phyloP scores from a whole-genome alignment of 2,329 filamentous ascomycete genomes.

The Paraconiothyrium brasiliense region DNA sequence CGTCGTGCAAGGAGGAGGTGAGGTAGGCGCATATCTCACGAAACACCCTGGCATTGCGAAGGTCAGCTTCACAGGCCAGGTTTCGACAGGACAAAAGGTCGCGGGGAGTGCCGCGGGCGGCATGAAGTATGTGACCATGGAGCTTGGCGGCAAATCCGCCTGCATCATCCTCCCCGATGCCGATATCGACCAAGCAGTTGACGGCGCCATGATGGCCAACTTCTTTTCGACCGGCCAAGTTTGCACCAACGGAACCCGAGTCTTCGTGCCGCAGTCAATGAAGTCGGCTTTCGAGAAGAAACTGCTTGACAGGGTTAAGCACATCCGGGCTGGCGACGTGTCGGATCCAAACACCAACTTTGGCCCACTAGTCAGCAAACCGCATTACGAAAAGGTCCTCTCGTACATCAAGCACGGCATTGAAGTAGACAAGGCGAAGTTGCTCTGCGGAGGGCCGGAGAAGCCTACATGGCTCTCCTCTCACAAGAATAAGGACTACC shows the following conservation, averaged over 20 bases:
- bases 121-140: conserved; percentile 94
- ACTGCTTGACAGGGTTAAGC: conserved; percentile 74
- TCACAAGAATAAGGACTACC: conserved; percentile 51
- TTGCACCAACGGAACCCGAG: conserved; percentile 90
- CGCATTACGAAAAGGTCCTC: conserved; percentile 81
- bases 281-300: conserved; percentile 73
- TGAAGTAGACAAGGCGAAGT: conserved; percentile 74
- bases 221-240: conserved; percentile 93
- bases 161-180: conserved; percentile 83
- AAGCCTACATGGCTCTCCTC: conserved; percentile 61
- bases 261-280: conserved; percentile 77
- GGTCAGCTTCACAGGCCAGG: conserved; percentile 90
- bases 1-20: conserved; percentile 81
- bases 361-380: conserved; percentile 79
- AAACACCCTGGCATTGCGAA: conserved; percentile 78
- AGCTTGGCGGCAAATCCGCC: conserved; percentile 87
- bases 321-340: conserved; percentile 76
- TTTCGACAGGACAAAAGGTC: conserved; percentile 83
- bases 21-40: conserved; percentile 79
- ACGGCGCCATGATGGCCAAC: conserved; percentile 92
- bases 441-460: conserved; percentile 76
- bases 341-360: conserved; percentile 80
- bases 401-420: conserved; percentile 80
- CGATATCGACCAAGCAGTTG: conserved; percentile 79
- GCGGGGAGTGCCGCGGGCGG: conserved; percentile 76